Conservation (phyloP, 2,329 filamentous ascomycete species). For the Penicillium griseofulvum region DNA sequence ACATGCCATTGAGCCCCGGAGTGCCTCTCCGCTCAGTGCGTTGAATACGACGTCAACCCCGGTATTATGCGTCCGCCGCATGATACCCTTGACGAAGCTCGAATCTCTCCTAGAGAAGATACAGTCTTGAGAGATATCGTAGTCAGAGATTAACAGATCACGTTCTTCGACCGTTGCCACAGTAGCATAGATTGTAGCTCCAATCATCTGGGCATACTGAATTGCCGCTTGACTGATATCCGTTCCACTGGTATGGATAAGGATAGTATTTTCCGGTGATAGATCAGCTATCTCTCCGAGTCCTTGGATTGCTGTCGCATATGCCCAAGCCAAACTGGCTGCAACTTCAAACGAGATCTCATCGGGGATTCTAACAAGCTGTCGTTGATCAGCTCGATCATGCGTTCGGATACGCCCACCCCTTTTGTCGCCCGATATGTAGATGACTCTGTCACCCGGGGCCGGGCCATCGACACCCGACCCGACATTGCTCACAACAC, state of each 20-base stretch:
- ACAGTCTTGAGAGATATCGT: conserved; percentile 8
- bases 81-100: conserved; percentile 14
- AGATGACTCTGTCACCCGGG: conserved; percentile 15
- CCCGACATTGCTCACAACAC: conserved; percentile 11
- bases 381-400: not conserved
- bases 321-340: conserved; percentile 12
- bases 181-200: conserved; percentile 14
- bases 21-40: conserved; percentile 13
- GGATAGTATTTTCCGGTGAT: conserved; percentile 4
- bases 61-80: conserved; percentile 11
- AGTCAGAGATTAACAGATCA: conserved; percentile 8
- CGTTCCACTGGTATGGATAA: conserved; percentile 21
- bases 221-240: conserved; percentile 24
- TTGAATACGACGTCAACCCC: conserved; percentile 24
- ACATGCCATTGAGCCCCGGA: conserved; percentile 15
- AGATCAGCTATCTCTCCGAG: conserved; percentile 10
- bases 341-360: conserved; percentile 9
- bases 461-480: not conserved
- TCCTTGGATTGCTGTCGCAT: conserved; percentile 11
- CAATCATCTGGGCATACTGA: conserved; percentile 19
- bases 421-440: not conserved
- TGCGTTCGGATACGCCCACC: conserved; percentile 9
- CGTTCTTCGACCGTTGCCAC: conserved; percentile 13
- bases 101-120: conserved; percentile 17
- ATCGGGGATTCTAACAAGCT: conserved; percentile 7